Percentiles rank a stretch among this genome's conserved stretches.
These are phyloP conservation scores for Xylaria sp. DNA, from an alignment of 2,329 filamentous ascomycete genomes.

Conservation along the genomic window DNA sequence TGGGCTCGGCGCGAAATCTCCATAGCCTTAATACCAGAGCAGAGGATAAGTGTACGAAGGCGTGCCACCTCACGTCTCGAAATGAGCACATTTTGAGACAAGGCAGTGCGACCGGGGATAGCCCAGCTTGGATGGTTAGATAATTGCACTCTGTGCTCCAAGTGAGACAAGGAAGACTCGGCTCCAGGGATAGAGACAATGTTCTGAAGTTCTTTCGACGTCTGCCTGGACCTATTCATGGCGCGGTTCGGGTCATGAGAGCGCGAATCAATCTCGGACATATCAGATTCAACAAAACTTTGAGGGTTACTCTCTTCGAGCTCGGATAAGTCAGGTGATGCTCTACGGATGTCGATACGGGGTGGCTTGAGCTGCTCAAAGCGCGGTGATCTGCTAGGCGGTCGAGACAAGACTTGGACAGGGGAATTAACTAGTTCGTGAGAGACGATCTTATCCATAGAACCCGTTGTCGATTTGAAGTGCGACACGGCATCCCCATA, in stretches of 20 bases:
- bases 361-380: slow-evolving; percentile 63
- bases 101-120: slow-evolving; percentile 58
- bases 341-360: slow-evolving; percentile 59
- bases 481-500: slow-evolving; percentile 65
- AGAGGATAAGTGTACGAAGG: slow-evolving; percentile 79
- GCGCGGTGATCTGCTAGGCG: slow-evolving; percentile 57
- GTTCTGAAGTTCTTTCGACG: slow-evolving; percentile 54
- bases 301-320: slow-evolving; percentile 36
- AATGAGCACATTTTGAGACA: slow-evolving; percentile 56
- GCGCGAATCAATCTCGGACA: slow-evolving; percentile 55
- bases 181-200: slow-evolving; percentile 46
- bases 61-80: slow-evolving; percentile 81
- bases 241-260: slow-evolving; percentile 44
- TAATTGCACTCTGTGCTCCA: slow-evolving; percentile 28
- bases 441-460: slow-evolving; percentile 38
- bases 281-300: slow-evolving; percentile 49
- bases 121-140: slow-evolving; percentile 58
- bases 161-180: slow-evolving; percentile 24
- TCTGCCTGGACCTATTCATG: slow-evolving; percentile 48
- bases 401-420: slow-evolving; percentile 43
- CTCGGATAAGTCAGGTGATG: slow-evolving; percentile 54
- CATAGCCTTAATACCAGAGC: slow-evolving; percentile 88
- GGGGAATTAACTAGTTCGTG: slow-evolving; percentile 39
- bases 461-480: slow-evolving; percentile 56
- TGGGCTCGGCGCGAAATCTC: slow-evolving; percentile 78